These are phyloP conservation scores for Lipomyces starkeyi DNA, from an alignment of 805 yeast genomes.

Conservation along the genomic window DNA sequence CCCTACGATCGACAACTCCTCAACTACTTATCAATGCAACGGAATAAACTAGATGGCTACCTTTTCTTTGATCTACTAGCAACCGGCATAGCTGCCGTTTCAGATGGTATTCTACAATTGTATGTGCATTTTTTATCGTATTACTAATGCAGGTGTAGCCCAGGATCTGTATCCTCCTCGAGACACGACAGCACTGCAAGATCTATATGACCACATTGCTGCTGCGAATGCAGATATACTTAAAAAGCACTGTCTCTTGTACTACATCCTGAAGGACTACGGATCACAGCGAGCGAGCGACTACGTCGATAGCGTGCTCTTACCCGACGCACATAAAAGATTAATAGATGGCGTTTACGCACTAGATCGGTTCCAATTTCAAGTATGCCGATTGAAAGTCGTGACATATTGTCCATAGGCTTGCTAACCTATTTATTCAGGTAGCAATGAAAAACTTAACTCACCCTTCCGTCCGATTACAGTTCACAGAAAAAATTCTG, in stretches of 20 bases:
- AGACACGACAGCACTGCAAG: constrained; percentile 16
- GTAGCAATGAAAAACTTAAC: constrained; percentile 28
- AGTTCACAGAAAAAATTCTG: constrained; percentile 30
- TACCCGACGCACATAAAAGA: constrained; percentile 23
- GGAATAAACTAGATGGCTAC: constrained; percentile 29
- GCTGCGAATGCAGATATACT: constrained; percentile 21
- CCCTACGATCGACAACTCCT: constrained; percentile 17
- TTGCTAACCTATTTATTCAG: background rate
- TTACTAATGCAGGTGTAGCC: constrained; percentile 8
- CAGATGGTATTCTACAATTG: constrained; percentile 20
- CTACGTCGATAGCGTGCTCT: constrained; percentile 15
- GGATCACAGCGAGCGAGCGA: constrained; percentile 11
- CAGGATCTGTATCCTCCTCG: constrained; percentile 30
- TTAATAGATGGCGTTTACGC: constrained; percentile 31
- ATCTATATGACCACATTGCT: constrained; percentile 20
- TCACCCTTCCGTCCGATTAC: constrained; percentile 27
- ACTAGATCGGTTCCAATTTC: constrained; percentile 30
- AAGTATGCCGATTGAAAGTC: constrained; percentile 3
- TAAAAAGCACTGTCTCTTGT: constrained; percentile 31
- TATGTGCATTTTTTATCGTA: background rate
- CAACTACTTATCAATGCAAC: constrained; percentile 14
- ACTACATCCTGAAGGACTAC: constrained; percentile 28
- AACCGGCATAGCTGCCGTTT: constrained; percentile 17
- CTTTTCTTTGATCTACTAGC: constrained; percentile 31
- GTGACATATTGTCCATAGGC: background rate